Evolutionary conservation across 371 early-diverging fungal genomes (phyloP).

Genomic region (Massospora cicadina): DNA sequence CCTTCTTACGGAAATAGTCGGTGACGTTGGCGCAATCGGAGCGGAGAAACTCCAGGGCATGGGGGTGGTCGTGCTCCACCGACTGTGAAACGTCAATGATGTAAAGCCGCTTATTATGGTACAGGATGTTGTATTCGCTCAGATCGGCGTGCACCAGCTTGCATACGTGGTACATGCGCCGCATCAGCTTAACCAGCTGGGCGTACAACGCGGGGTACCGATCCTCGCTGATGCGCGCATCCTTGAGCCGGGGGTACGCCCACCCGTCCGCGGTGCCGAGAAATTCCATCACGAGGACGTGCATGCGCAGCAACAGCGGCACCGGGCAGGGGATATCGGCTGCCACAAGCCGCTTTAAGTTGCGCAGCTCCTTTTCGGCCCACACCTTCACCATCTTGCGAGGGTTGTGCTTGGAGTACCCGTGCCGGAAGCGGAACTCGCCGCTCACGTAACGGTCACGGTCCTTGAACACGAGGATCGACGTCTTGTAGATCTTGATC

Average conservation of each 20-base stretch:
- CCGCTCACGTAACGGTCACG: slow-evolving; percentile 97
- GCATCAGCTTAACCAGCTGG: slow-evolving; percentile 77
- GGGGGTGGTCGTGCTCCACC: slow-evolving; percentile 98
- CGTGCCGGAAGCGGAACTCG: slow-evolving; percentile 93
- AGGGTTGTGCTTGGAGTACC: slow-evolving; percentile 90
- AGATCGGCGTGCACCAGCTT: slow-evolving; percentile 97
- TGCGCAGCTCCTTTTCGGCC: slow-evolving; percentile 99
- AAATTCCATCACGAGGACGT: slow-evolving; percentile 95
- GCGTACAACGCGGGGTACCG: slow-evolving; percentile 63
- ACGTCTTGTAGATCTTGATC: slow-evolving; percentile 99
- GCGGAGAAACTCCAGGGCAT: slow-evolving; percentile 91
- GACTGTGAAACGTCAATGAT: slow-evolving; percentile 99
- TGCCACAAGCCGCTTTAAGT: slow-evolving; percentile 78
- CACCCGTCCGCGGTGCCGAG: slow-evolving; percentile 85
- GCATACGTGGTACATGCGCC: slow-evolving; percentile 89
- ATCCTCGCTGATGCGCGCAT: slow-evolving; percentile 59
- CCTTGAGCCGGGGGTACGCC: slow-evolving; percentile 89
- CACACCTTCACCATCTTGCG: slow-evolving; percentile 98
- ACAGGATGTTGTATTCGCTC: slow-evolving; percentile 97
- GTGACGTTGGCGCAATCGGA: slow-evolving; percentile 94
- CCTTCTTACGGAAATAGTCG: slow-evolving; percentile 79
- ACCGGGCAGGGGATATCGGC: slow-evolving; percentile 92
- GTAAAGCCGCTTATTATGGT: slow-evolving; percentile 61
- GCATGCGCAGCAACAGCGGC: slow-evolving; percentile 84
- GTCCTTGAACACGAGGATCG: slow-evolving; percentile 95